Base-by-base conservation (phyloP, 164 flowering plant species). In the Berberis vulgaris region DNA sequence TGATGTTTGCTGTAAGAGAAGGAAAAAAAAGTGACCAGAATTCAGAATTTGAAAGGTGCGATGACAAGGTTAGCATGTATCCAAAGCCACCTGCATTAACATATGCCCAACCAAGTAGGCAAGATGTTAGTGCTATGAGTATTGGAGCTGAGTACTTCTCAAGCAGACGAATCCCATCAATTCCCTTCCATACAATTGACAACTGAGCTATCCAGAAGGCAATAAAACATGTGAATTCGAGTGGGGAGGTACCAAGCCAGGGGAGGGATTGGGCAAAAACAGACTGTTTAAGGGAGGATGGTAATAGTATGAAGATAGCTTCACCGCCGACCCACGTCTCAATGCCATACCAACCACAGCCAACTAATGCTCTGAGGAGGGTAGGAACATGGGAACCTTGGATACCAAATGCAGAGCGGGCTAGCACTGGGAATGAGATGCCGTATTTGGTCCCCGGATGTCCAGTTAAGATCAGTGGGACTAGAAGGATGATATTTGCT, bases 251-350 rank as follows among this genome's bases (percentile, higher is more conserved):
- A n/a, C 98, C 97, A 0, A 93, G 79, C 92, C 96, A 88, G 0
- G 89, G 76, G 1, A 85, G 9, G 1, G 60, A 10, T 5, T 61
- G 69, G 2, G 91, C 61, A 3, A 73, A 41, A 0, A 72, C 11
- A 0, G 93, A 74, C 2, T 64, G 6, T 61, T 83, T 85, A 40
- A 86, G 7, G 4, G 57, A 63, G 9, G 70, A 46, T 0, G 98
- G 97, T 39, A 93, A 62, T 7, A 93, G 85, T 39, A 90, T 74
- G 69, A 80, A 90, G 63, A 93, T 83, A 0, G 98, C 90, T 64
- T 88, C 87, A 11, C 94, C 98, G 1, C 97, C 98, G 12, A 93
- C 86, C 97, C 97, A 93, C 0, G 92, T 79, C 67, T 90, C 98
- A 41, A 93, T 88, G 1, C 97, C 97, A 64, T 83, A 93, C 98